Evolutionary conservation across 306 rosid genomes (phyloP), one percentile per base, ranked within the genome.

Genomic region (Medicago truncatula): DNA sequence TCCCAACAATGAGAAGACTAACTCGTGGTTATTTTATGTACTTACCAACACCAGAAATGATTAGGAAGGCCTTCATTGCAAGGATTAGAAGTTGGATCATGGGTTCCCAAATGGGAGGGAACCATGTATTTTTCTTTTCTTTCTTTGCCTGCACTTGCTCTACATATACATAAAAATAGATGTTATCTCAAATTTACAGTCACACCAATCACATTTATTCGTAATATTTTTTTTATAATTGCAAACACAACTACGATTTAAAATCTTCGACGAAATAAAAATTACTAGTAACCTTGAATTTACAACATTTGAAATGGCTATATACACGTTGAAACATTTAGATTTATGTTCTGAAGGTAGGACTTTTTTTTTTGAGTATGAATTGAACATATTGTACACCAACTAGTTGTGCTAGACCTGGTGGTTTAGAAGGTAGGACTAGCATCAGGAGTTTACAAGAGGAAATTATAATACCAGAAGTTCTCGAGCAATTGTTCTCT

Each of bases 41-140:
- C 82, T 53, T 82, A 82, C 88, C 86, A 34, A 66, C 57, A 36
- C 88, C 88, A 1, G 34, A 82, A 67, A 85, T 15, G 71, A 85
- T 71, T 66, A 82, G 81, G 50, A 78, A 70, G 16, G 60, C 40
- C 82, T 82, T 85, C 84, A 81, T 23, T 13, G 52, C 10, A 36
- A 71, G 18, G 73, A 25, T 52, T 15, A 75, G 67, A 10, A 82
- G 52, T 23, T 59, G 10, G 43, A 82, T 74, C 15, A 44, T 3
- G 13, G 28, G 21, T 71, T 39, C 80, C 84, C 88, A 78, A 44
- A 71, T 81, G 31, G 76, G 84, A 71, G 86, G 88, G 71, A 75
- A 71, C 16, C 10, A 9, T 10, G 65, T 0, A 1, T n/a, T 20
- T 75, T 12, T 71, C 50, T 36, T 72, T 58, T 21, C 65, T 23